Percentiles rank a stretch among this genome's conserved stretches.
These are phyloP conservation scores for Linum trigynum DNA, from an alignment of 345 rosid genomes.

Conservation along the genomic window DNA sequence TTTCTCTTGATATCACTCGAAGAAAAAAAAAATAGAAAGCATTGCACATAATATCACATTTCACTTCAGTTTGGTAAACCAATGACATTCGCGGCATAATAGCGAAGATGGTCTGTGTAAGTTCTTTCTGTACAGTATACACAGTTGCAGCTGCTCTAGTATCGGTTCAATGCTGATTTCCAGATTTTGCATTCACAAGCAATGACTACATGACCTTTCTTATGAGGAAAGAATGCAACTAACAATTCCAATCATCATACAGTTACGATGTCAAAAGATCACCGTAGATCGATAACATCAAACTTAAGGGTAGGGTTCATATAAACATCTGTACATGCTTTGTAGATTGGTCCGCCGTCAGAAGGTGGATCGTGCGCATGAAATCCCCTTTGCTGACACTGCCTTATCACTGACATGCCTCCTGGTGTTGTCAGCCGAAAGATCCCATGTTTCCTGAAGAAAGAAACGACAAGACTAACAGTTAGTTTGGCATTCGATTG, in stretches of 20 bases:
- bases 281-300: slow-evolving; percentile 83
- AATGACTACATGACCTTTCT: background rate
- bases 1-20: too few relatives aligned
- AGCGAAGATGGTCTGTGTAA: too few relatives aligned
- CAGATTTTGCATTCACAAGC: slow-evolving; percentile 7
- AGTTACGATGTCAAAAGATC: slow-evolving; percentile 14
- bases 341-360: slow-evolving; percentile 88
- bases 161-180: too few relatives aligned
- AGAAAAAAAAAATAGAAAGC: too few relatives aligned
- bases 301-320: slow-evolving; percentile 76
- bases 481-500: background rate
- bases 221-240: background rate
- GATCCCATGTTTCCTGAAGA: slow-evolving; percentile 66
- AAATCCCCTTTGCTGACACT: slow-evolving; percentile 83
- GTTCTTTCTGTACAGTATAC: too few relatives aligned
- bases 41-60: too few relatives aligned
- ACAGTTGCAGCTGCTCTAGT: too few relatives aligned
- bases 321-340: slow-evolving; percentile 70
- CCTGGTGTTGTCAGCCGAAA: slow-evolving; percentile 88
- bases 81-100: too few relatives aligned
- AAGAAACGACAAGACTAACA: background rate
- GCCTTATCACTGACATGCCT: slow-evolving; percentile 85
- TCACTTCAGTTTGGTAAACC: too few relatives aligned
- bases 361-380: slow-evolving; percentile 68
- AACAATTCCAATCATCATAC: background rate